Evolutionary conservation across 208 protist genomes (phyloP), one percentile per base, ranked within the genome.

Genomic region (Leptomonas pyrrhocoris): DNA sequence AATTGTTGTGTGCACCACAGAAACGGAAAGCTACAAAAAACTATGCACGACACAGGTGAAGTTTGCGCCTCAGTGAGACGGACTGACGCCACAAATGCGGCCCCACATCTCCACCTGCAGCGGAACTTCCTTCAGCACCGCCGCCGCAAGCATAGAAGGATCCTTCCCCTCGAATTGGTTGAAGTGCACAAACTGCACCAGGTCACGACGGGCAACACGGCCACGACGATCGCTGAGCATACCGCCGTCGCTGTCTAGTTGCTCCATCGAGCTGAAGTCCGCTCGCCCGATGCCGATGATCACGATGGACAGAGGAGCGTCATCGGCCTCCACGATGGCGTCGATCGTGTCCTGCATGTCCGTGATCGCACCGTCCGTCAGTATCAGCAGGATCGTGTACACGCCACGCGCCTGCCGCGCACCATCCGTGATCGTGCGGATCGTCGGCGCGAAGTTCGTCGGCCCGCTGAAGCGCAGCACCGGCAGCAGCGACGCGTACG

Each of bases 271-370:
- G n/a, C 2, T 45, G 75, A 98, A 98, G 71, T 96, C 72, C 2
- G 92, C 93, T 40, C 50, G 73, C 28, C 96, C 96, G 45, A 98
- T 79, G 48, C 95, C 94, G 43, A 98, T 83, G 73, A 98, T 98
- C 51, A 98, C 67, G 60, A 98, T 95, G 8, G 84, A 90, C n/a
- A 98, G 34, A 42, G 93, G 94, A 23, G 86, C 75, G 18, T 80
- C 56, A 21, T 89, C 89, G n/a, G 89, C 83, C 12, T 43, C 72
- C 16, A 97, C 79, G 49, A 97, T 94, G 0, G 80, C 80, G 57
- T 90, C 79, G 43, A 95, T 86, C 16, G 89, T 94, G 31, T 81
- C 73, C 31, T 89, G 65, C 75, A 94, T 86, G 68, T 97, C 93
- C 0, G 71, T 85, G 73, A 96, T 97, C 15, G 83, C 86, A 40